These are phyloP conservation scores for Sordaria brevicollis DNA, from an alignment of 495 filamentous ascomycete genomes.

Conservation along the genomic window DNA sequence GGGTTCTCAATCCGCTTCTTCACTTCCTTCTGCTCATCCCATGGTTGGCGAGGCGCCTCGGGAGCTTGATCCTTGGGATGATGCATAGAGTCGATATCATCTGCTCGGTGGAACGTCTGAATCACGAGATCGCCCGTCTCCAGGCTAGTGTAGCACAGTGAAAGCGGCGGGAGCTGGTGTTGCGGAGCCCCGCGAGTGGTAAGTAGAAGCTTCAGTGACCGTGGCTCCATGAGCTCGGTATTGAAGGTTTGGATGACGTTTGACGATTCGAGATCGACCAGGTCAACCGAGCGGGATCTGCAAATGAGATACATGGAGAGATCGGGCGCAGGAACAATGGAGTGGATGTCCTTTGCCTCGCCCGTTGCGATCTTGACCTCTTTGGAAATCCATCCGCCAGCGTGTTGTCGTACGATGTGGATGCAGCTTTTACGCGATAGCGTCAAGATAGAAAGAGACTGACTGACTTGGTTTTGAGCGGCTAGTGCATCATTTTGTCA, in stretches of 20 bases:
- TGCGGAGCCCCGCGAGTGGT: constrained; percentile 35
- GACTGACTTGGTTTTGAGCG: neutral
- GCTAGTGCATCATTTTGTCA: constrained; percentile 1
- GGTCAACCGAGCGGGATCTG: constrained; percentile 37
- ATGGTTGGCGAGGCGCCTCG: constrained; percentile 23
- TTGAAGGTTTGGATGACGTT: constrained; percentile 44
- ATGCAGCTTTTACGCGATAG: constrained; percentile 34
- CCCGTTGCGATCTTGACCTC: constrained; percentile 24
- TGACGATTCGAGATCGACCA: constrained; percentile 41
- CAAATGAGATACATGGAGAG: constrained; percentile 37
- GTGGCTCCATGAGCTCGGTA: constrained; percentile 44
- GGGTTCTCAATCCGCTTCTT: constrained; percentile 33
- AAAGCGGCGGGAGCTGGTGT: constrained; percentile 39
- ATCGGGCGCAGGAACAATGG: constrained; percentile 30
- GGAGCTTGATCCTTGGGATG: constrained; percentile 20
- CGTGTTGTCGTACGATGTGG: constrained; percentile 31
- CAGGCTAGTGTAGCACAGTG: constrained; percentile 40
- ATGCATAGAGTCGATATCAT: constrained; percentile 31
- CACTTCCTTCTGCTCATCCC: constrained; percentile 28
- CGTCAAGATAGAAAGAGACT: constrained; percentile 24
- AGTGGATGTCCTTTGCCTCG: constrained; percentile 23
- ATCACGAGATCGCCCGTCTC: constrained; percentile 45
- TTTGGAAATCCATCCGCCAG: constrained; percentile 24
- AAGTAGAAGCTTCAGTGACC: constrained; percentile 38
- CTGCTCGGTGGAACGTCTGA: constrained; percentile 43